Evolutionary conservation across 352 stramenopile genomes (phyloP).

Genomic region (Thalassiosira sp.): DNA sequence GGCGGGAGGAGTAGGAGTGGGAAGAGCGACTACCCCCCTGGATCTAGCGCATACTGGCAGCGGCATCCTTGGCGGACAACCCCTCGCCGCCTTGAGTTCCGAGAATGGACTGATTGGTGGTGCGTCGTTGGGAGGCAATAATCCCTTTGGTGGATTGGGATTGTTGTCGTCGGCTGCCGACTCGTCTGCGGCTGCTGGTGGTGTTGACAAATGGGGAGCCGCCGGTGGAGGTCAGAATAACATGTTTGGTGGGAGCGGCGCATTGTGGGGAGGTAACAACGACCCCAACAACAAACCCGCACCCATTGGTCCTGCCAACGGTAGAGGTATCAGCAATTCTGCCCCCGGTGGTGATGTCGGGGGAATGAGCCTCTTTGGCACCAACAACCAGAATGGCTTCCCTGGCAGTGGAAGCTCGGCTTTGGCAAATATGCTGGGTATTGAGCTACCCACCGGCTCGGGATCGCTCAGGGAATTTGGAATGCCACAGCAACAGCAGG

Average conservation of each 20-base stretch:
- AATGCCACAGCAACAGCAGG: constrained; percentile 6
- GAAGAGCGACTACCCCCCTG: too few relatives aligned
- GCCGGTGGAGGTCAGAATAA: constrained; percentile 25
- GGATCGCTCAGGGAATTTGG: constrained; percentile 68
- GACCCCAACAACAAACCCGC: constrained; percentile 17
- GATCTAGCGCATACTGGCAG: too few relatives aligned
- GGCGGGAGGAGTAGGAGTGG: too few relatives aligned
- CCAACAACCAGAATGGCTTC: constrained; percentile 39
- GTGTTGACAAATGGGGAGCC: constrained; percentile 45
- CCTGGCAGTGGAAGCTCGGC: constrained; percentile 60
- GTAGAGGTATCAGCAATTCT: constrained; percentile 16
- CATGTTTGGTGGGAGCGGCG: constrained; percentile 26
- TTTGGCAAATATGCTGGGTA: constrained; percentile 81
- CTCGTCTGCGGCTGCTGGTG: constrained; percentile 9
- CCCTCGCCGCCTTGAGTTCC: constrained; percentile 27
- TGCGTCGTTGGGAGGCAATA: constrained; percentile 24
- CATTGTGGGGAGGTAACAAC: constrained; percentile 36
- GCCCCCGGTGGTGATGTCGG: constrained; percentile 41
- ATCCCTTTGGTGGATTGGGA: constrained; percentile 25
- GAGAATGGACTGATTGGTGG: constrained; percentile 45
- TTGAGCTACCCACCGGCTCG: constrained; percentile 76
- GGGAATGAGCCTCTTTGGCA: constrained; percentile 55
- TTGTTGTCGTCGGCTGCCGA: constrained; percentile 27
- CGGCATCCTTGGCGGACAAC: constrained; percentile 52
- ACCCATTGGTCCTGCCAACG: constrained; percentile 45